These are phyloP conservation scores for Candida endomychidarum DNA, from an alignment of 805 yeast genomes.

Conservation along the genomic window DNA sequence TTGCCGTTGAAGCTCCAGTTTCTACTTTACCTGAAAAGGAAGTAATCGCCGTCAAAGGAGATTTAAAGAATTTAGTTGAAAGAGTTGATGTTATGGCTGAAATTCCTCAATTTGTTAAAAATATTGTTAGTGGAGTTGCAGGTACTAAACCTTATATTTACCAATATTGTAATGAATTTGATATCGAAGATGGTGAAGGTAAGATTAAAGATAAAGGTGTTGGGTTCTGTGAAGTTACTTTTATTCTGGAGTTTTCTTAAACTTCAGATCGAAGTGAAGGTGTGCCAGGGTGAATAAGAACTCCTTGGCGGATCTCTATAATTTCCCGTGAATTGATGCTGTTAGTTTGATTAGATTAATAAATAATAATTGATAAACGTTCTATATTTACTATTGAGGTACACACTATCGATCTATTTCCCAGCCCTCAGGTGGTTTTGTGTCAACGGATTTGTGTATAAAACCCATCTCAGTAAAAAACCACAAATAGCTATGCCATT, in stretches of 20 bases:
- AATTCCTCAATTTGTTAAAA: slow-evolving; percentile 90
- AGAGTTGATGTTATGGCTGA: slow-evolving; percentile 98
- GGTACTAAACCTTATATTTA: slow-evolving; percentile 97
- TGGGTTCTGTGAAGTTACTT: slow-evolving; percentile 79
- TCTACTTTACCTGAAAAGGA: background rate
- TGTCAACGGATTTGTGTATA: too few relatives aligned
- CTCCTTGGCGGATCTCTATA: too few relatives aligned
- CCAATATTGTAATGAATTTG: slow-evolving; percentile 74
- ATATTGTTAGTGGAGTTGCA: slow-evolving; percentile 88
- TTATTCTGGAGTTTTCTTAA: slow-evolving; percentile 50
- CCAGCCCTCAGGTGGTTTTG: too few relatives aligned
- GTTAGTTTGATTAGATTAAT: slow-evolving; percentile 6
- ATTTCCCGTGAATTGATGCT: too few relatives aligned
- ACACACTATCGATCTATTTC: too few relatives aligned
- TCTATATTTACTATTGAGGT: too few relatives aligned
- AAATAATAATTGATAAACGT: background rate
- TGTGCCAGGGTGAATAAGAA: too few relatives aligned
- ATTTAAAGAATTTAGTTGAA: slow-evolving; percentile 64
- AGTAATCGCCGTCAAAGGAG: slow-evolving; percentile 48
- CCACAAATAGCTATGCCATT: slow-evolving; percentile 6
- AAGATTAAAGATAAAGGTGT: slow-evolving; percentile 55
- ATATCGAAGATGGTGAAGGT: slow-evolving; percentile 35
- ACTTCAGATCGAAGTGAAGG: too few relatives aligned
- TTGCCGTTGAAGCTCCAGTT: background rate
- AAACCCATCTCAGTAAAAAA: background rate